Conservation (phyloP, 139 green algal species). For the Haematococcus sp. region DNA sequence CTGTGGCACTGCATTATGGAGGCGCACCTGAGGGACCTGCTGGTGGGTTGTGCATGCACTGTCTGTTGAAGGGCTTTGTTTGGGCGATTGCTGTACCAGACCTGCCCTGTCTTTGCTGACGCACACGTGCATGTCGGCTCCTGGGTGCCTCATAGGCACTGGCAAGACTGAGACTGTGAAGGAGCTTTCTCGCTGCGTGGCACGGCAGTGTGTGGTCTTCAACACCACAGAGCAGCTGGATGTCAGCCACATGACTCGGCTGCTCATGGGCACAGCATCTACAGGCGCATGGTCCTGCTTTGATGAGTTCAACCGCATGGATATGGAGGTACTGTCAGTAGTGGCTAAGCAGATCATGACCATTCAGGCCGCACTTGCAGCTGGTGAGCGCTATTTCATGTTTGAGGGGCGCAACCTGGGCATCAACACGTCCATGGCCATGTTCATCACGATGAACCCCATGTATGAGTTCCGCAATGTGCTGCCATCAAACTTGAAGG, state of each 20-base stretch:
- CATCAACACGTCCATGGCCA: slow-evolving; percentile 29
- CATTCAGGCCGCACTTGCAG: slow-evolving; percentile 31
- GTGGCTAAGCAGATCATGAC: slow-evolving; percentile 48
- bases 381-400: slow-evolving; percentile 23
- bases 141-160: slow-evolving; percentile 47
- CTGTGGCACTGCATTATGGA: slow-evolving; percentile 61
- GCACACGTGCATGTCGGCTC: background rate
- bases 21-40: slow-evolving; percentile 41
- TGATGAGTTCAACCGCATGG: slow-evolving; percentile 90
- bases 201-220: slow-evolving; percentile 78
- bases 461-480: slow-evolving; percentile 35
- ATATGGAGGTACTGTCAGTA: slow-evolving; percentile 76
- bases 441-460: slow-evolving; percentile 49
- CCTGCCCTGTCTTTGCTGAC: background rate
- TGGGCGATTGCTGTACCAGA: no score
- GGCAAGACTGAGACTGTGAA: slow-evolving; percentile 85
- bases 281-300: slow-evolving; percentile 83
- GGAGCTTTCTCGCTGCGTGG: slow-evolving; percentile 70
- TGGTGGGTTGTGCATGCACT: slow-evolving; percentile 11
- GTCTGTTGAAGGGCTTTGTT: background rate
- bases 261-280: slow-evolving; percentile 37
- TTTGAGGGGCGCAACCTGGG: slow-evolving; percentile 38
- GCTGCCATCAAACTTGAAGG: slow-evolving; percentile 39
- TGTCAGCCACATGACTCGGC: slow-evolving; percentile 29
- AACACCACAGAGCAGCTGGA: slow-evolving; percentile 60